These are phyloP conservation scores for Begonia fuchsioides DNA, from an alignment of 306 rosid species.

Conservation along the genomic window DNA sequence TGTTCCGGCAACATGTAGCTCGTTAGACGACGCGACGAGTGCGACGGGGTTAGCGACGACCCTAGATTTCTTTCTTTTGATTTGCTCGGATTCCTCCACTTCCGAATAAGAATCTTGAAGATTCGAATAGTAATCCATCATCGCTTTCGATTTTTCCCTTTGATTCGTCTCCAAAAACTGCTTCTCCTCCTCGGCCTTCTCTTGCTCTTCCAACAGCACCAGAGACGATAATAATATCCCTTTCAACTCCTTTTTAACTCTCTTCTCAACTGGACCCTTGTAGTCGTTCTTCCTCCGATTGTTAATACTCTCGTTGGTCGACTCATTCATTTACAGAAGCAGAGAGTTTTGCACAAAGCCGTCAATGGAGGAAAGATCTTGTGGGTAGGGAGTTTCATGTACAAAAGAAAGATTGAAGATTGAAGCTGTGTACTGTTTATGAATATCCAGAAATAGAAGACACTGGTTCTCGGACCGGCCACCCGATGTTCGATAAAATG, in stretches of 20 bases:
- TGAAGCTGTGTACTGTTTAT: neutral
- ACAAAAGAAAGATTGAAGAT: neutral
- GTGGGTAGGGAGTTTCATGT: constrained; percentile 3
- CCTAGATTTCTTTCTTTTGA: constrained; percentile 36
- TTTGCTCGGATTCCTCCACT: constrained; percentile 32
- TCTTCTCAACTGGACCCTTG: constrained; percentile 8
- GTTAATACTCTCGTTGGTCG: constrained; percentile 2
- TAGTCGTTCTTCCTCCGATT: constrained; percentile 10
- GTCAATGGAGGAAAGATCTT: constrained; percentile 10
- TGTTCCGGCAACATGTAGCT: constrained; percentile 9
- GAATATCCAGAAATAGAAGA: neutral
- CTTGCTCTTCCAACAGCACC: constrained; percentile 42
- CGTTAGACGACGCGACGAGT: constrained; percentile 14
- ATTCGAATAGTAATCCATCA: constrained; percentile 31
- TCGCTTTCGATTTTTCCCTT: constrained; percentile 37
- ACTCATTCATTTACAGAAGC: constrained; percentile 25
- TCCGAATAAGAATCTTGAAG: constrained; percentile 30
- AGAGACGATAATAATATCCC: constrained; percentile 45
- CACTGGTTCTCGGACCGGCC: constrained; percentile 1
- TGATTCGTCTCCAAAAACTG: constrained; percentile 26
- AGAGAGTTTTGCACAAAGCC: constrained; percentile 6
- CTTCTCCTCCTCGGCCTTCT: constrained; percentile 34
- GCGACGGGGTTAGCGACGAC: constrained; percentile 18
- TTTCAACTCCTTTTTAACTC: constrained; percentile 28
- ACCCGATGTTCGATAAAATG: constrained; percentile 5